These are phyloP conservation scores for Exophiala sp. DNA, from an alignment of 2,329 filamentous ascomycete species.

Conservation along the genomic window DNA sequence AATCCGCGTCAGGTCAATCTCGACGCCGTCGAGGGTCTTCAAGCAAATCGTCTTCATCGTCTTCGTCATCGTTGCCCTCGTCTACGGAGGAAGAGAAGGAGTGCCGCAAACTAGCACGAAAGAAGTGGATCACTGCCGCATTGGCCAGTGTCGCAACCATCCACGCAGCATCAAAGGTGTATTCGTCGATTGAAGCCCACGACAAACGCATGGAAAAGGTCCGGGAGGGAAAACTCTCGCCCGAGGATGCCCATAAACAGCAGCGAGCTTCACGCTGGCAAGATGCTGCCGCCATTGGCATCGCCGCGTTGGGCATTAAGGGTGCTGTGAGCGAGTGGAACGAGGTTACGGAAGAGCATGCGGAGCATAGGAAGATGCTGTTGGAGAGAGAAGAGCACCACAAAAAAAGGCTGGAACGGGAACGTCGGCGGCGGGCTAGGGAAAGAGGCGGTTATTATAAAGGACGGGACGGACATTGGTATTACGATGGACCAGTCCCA, in stretches of 20 bases:
- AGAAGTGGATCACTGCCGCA: slow-evolving; percentile 61
- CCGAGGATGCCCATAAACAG: slow-evolving; percentile 58
- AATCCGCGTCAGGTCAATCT: slow-evolving; percentile 23
- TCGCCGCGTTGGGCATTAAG: slow-evolving; percentile 64
- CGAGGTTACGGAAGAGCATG: slow-evolving; percentile 58
- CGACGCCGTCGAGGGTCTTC: slow-evolving; percentile 17
- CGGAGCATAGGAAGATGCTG: slow-evolving; percentile 51
- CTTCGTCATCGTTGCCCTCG: slow-evolving; percentile 44
- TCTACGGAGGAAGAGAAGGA: slow-evolving; percentile 58
- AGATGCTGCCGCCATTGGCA: slow-evolving; percentile 59
- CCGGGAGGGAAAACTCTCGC: slow-evolving; percentile 55
- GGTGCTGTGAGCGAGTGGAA: slow-evolving; percentile 62
- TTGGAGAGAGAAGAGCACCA: slow-evolving; percentile 39
- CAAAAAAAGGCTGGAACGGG: slow-evolving; percentile 25
- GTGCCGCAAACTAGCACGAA: slow-evolving; percentile 59
- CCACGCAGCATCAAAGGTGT: slow-evolving; percentile 61
- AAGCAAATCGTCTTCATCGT: slow-evolving; percentile 45
- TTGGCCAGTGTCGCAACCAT: slow-evolving; percentile 63
- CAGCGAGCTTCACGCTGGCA: slow-evolving; percentile 58
- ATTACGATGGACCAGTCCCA: slow-evolving; percentile 25
- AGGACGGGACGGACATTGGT: slow-evolving; percentile 27
- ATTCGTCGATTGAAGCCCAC: slow-evolving; percentile 58
- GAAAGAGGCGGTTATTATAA: slow-evolving; percentile 28
- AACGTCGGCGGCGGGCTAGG: slow-evolving; percentile 19
- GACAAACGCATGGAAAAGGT: slow-evolving; percentile 57